Evolutionary conservation across 768 basidiomycete genomes (phyloP), one percentile per base, ranked within the genome.

Genomic region (Fomitopsis serialis): DNA sequence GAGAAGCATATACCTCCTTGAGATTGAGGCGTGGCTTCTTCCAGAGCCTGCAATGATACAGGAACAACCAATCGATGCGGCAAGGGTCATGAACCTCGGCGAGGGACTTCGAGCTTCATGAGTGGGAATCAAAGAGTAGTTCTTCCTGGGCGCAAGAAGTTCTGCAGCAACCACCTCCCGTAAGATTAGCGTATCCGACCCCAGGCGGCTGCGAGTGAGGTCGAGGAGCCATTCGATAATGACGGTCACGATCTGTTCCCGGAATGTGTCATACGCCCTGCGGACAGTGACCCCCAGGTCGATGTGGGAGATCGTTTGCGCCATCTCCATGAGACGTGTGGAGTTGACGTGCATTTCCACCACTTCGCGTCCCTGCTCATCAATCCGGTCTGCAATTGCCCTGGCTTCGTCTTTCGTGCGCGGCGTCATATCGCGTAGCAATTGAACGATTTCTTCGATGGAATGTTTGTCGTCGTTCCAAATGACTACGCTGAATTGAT

Each of bases 401-500:
- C 70, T 61, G 0, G 89, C 87, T 25, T 87, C 83, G 36, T 81
- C 81, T 21, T 71, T 68, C 9, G 81, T 69, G 21, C 78, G 76
- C 17, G 67, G 70, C 1, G 75, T 77, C 15, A 78, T 68, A 43
- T 87, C 87, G 53, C 77, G 74, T 6, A 91, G 70, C 40, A 92
- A 78, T 55, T 81, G 79, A 57, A 87, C 86, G 50, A 97, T 85
- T 63, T 98, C 93, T 48, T 87, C 85, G 61, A 87, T 89, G 0
- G 92, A 93, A 68, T 98, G 97, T 61, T 95, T 96, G 68, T 99
- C 97, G 68, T 97, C 95, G 71, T 95, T 94, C 94, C 94, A 98
- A 4, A 98, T 70, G 24, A 96, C 75, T 53, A 98, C 77, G 42
- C 87, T 85, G 61, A 85, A 92, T 50, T 84, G 79, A 59, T 92